phyloP scores from a whole-genome alignment of 2,329 filamentous ascomycete species.

The Xylaria sp. region DNA sequence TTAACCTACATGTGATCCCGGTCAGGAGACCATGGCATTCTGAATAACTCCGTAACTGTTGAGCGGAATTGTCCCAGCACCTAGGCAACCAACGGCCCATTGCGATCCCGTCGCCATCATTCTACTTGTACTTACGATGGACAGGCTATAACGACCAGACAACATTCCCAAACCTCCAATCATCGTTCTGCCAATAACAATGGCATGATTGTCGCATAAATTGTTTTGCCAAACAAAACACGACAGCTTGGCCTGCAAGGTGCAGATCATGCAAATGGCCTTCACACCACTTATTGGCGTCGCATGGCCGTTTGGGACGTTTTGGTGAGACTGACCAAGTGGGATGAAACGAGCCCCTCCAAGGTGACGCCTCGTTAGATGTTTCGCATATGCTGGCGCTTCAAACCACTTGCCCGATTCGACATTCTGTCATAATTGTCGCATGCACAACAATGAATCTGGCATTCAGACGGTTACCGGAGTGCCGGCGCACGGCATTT shows the following conservation, averaged over 20 bases:
- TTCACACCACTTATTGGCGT: constrained; percentile 2
- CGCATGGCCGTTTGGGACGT: constrained; percentile 21
- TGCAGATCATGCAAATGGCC: constrained; percentile 19
- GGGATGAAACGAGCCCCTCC: constrained; percentile 26
- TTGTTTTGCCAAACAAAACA: constrained; percentile 16
- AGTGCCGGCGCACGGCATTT: background rate
- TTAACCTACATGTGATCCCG: constrained; percentile 14
- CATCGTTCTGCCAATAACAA: background rate
- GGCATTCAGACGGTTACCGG: background rate
- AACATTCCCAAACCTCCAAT: background rate
- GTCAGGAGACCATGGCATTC: constrained; percentile 16
- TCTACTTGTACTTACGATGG: background rate
- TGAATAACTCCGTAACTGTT: background rate
- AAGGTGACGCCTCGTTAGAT: constrained; percentile 12
- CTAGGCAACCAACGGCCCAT: constrained; percentile 1
- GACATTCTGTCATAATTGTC: background rate
- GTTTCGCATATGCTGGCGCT: constrained; percentile 27
- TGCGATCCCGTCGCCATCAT: background rate
- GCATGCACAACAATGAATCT: background rate
- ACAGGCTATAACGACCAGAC: background rate
- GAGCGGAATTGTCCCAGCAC: background rate
- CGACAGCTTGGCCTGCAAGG: constrained; percentile 15
- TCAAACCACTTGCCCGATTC: constrained; percentile 22
- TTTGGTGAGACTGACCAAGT: constrained; percentile 24
- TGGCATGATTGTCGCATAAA: background rate